phyloP scores from a whole-genome alignment of 495 filamentous ascomycete genomes.

The Xylaria nigripes region DNA sequence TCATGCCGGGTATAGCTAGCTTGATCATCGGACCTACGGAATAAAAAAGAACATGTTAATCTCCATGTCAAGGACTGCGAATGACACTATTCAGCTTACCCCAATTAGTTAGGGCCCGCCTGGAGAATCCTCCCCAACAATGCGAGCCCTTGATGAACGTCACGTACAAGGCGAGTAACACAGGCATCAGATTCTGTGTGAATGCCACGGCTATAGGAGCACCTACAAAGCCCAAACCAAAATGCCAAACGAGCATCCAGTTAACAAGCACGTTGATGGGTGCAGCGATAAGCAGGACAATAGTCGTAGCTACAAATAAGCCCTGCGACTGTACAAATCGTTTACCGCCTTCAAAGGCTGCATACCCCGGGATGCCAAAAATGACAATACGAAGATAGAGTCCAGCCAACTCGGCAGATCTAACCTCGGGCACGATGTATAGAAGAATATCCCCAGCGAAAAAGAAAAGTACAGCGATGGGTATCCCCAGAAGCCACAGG shows the following conservation, averaged over 20 bases:
- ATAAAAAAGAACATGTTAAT: conserved; percentile 10
- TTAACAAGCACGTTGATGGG: conserved; percentile 60
- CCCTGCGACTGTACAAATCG: conserved; percentile 68
- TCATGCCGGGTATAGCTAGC: conserved; percentile 73
- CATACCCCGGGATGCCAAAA: conserved; percentile 59
- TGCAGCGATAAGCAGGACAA: conserved; percentile 56
- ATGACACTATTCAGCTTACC: neutral
- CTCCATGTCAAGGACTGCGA: neutral
- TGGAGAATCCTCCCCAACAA: conserved; percentile 73
- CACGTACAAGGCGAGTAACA: conserved; percentile 67
- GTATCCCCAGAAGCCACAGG: conserved; percentile 53
- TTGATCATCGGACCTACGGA: conserved; percentile 59
- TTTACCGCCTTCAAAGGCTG: conserved; percentile 61
- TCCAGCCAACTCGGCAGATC: conserved; percentile 56
- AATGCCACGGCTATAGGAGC: conserved; percentile 78
- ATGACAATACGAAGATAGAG: conserved; percentile 59
- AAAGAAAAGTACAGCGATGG: conserved; percentile 54
- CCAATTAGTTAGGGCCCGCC: neutral
- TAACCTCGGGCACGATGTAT: conserved; percentile 51
- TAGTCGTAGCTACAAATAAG: conserved; percentile 58
- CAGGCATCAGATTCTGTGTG: conserved; percentile 71
- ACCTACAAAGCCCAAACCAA: conserved; percentile 72
- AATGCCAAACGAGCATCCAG: conserved; percentile 61
- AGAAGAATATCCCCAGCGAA: conserved; percentile 48
- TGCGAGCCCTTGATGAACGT: conserved; percentile 65